phyloP scores from a whole-genome alignment of 1,284 basidiomycete genomes.

The Ustilago tritici region DNA sequence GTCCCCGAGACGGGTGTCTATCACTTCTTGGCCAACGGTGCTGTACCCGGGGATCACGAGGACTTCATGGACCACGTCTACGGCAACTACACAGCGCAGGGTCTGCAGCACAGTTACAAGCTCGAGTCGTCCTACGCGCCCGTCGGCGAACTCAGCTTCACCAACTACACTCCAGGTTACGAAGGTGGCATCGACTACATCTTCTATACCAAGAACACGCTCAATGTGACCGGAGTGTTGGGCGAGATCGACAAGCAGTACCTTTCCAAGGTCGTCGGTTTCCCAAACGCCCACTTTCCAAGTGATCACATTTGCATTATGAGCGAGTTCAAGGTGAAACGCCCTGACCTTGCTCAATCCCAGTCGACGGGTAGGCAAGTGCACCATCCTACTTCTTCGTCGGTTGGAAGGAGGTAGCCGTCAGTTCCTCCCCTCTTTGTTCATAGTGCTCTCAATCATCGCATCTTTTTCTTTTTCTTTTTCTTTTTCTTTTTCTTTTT shows the following conservation, averaged over 20 bases:
- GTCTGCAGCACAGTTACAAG: slow-evolving; percentile 81
- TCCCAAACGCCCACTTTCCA: slow-evolving; percentile 96
- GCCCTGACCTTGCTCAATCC: slow-evolving; percentile 11
- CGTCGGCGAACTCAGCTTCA: slow-evolving; percentile 76
- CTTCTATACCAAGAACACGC: slow-evolving; percentile 84
- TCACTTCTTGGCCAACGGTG: slow-evolving; percentile 85
- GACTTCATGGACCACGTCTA: slow-evolving; percentile 95
- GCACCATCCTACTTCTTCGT: slow-evolving; percentile 20
- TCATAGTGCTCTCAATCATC: not conserved
- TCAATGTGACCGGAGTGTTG: slow-evolving; percentile 86
- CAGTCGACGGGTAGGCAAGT: slow-evolving; percentile 22
- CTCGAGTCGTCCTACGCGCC: slow-evolving; percentile 83
- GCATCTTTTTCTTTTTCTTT: not conserved
- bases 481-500: not conserved
- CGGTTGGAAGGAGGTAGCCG: slow-evolving; percentile 16
- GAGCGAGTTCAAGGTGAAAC: slow-evolving; percentile 66
- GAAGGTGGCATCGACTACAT: slow-evolving; percentile 85
- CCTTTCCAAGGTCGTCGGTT: slow-evolving; percentile 90
- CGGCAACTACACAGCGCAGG: slow-evolving; percentile 91
- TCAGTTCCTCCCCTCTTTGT: not conserved
- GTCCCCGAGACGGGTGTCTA: slow-evolving; percentile 88
- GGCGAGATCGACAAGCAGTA: slow-evolving; percentile 89
- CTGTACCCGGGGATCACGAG: slow-evolving; percentile 77
- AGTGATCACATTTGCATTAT: slow-evolving; percentile 68
- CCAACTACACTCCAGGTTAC: slow-evolving; percentile 84